Base-by-base conservation (phyloP, 495 filamentous ascomycete species). In the Stereocaulon alpinum region DNA sequence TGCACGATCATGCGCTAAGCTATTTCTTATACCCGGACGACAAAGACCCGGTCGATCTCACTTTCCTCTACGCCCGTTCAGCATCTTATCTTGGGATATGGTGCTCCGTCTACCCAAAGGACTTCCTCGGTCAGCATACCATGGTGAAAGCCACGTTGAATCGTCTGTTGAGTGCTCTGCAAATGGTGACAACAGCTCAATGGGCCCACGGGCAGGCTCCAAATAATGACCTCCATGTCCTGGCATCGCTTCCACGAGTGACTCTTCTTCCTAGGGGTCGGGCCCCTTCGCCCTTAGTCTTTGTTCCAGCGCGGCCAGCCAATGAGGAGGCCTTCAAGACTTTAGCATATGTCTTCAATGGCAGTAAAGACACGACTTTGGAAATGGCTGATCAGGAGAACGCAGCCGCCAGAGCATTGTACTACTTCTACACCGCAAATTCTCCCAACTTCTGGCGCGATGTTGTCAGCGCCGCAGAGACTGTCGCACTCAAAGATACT, bases 21-120 rank as follows among this genome's bases (percentile, higher is more conserved):
- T 80, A 77, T 59, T 84, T 82, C 61, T 68, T 83, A 14, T 72
- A 82, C 57, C 73, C 76, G 20, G 74, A 74, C 12, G 70, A 72
- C 52, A 66, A 81, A 14, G 80, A 82, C 63, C 66, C 78, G 2
- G 66, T 80, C 44, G 78, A 82, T 57, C 58, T 74, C 6, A 68
- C 72, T 24, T 83, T 80, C 59, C 73, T 85, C 6, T 74, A 74
- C 51, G 73, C 77, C 11, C 73, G 75, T 0, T 72, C 82, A 17
- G 82, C 80, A 63, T 72, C 77, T 49, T 86, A 86, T 67, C 70
- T 85, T 45, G 68, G 76, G 17, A 74, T 74, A 53, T 86, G 84
- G 64, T 77, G 77, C 27, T 73, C 77, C 42, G 64, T 66, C 6
- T 84, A 81, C 60, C 77, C 80, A 9, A 74, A 78, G 44, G 77